These are phyloP conservation scores for Lyophyllum semitale DNA, from an alignment of 768 basidiomycete genomes.

Conservation along the genomic window DNA sequence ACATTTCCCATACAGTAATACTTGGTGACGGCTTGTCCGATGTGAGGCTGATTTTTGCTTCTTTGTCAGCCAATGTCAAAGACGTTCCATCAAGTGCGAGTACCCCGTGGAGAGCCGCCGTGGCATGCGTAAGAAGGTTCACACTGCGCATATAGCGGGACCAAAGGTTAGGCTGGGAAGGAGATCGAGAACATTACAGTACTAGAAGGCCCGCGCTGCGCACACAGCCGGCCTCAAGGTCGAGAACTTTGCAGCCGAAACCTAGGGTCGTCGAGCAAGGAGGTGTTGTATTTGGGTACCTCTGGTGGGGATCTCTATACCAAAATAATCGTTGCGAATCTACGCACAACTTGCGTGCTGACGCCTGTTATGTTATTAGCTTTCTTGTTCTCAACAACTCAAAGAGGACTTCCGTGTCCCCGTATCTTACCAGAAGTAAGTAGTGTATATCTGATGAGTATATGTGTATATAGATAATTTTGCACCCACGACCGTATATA, in stretches of 20 bases:
- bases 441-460: conserved; percentile 4
- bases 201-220: too few relatives aligned
- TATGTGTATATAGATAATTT: conserved; percentile 12
- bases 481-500: not conserved
- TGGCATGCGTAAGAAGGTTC: conserved; percentile 59
- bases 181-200: conserved; percentile 12
- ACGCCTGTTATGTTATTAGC: not conserved
- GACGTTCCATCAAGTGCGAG: conserved; percentile 69
- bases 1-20: not conserved
- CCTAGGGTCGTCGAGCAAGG: too few relatives aligned
- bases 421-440: not conserved
- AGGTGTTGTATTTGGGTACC: too few relatives aligned
- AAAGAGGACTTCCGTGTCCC: not conserved
- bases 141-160: conserved; percentile 15
- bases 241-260: too few relatives aligned
- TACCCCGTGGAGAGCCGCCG: conserved; percentile 72
- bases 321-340: not conserved
- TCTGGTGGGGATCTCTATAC: not conserved
- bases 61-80: conserved; percentile 64
- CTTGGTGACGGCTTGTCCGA: not conserved
- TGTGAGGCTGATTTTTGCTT: conserved; percentile 12
- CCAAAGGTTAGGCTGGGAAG: conserved; percentile 23
- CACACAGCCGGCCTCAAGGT: too few relatives aligned
- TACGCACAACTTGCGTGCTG: not conserved
- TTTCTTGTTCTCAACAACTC: not conserved